Evolutionary conservation across 2,329 filamentous ascomycete species (phyloP).

Genomic region (Botryotinia convoluta): DNA sequence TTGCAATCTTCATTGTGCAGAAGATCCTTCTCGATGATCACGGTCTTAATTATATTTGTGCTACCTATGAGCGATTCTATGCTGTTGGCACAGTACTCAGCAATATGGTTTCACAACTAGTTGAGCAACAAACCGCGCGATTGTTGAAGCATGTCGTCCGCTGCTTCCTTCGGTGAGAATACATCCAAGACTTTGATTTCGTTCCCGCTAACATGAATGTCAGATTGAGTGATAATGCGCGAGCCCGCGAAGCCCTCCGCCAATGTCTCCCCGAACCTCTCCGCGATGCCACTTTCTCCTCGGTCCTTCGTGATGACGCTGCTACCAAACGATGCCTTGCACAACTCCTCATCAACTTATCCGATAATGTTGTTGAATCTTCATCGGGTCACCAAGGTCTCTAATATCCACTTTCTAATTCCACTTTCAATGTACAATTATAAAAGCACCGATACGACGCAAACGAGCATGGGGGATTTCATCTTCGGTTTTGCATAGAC

Average conservation of each 20-base stretch:
- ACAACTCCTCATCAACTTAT: slow-evolving; percentile 95
- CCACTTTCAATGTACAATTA: slow-evolving; percentile 36
- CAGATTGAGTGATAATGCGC: slow-evolving; percentile 92
- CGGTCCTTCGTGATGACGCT: slow-evolving; percentile 92
- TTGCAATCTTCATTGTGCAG: slow-evolving; percentile 98
- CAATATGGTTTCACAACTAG: slow-evolving; percentile 97
- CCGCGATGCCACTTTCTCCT: slow-evolving; percentile 95
- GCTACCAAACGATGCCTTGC: slow-evolving; percentile 96
- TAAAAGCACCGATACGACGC: slow-evolving; percentile 30
- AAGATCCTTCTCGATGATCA: slow-evolving; percentile 98
- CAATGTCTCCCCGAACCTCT: slow-evolving; percentile 98
- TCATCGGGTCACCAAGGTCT: slow-evolving; percentile 36
- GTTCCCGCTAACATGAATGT: slow-evolving; percentile 20
- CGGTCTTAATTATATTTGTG: slow-evolving; percentile 95
- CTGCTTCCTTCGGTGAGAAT: slow-evolving; percentile 83
- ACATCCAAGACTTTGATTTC: background rate
- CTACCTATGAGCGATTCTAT: slow-evolving; percentile 97
- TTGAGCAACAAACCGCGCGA: slow-evolving; percentile 94
- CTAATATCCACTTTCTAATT: slow-evolving; percentile 25
- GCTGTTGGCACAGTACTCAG: slow-evolving; percentile 95
- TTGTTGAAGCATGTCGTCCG: slow-evolving; percentile 96
- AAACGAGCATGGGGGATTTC: slow-evolving; percentile 30
- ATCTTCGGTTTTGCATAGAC: slow-evolving; percentile 39
- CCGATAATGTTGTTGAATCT: slow-evolving; percentile 69
- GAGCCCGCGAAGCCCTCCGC: slow-evolving; percentile 87